phyloP scores from a whole-genome alignment of 2,329 filamentous ascomycete species.

The Fusarium buxicola region DNA sequence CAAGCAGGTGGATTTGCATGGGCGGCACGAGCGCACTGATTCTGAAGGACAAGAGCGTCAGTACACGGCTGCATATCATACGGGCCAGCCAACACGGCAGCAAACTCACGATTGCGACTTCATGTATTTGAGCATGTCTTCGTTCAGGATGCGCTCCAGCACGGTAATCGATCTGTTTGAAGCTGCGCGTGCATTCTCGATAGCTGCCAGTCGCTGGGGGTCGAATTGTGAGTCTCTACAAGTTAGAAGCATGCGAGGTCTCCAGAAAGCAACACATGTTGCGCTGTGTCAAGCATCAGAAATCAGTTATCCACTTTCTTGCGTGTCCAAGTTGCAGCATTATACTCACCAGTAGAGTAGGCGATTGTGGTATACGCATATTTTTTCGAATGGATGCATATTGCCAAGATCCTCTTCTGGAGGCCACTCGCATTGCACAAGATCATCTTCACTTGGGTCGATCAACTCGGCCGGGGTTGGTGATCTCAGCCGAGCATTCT shows the following conservation, averaged over 20 bases:
- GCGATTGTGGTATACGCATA: not conserved
- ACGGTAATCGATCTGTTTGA: not conserved
- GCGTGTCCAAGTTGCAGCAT: no score
- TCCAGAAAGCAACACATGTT: not conserved
- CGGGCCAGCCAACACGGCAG: no score
- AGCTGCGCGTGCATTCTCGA: not conserved
- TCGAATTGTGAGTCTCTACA: not conserved
- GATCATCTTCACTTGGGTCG: not conserved
- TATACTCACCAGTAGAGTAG: not conserved
- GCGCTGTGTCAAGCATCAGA: no score
- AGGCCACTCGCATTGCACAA: not conserved
- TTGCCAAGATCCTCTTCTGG: not conserved
- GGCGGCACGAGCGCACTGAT: constrained; percentile 18
- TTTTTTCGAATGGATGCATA: not conserved
- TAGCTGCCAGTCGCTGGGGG: not conserved
- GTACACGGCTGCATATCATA: no score
- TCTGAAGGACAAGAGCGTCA: not conserved
- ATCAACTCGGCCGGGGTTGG: not conserved
- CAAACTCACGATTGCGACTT: constrained; percentile 1
- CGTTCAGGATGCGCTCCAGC: not conserved
- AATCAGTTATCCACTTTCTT: not conserved
- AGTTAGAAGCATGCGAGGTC: not conserved
- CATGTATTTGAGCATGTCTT: not conserved
- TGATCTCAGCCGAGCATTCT: no score
- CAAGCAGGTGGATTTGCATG: constrained; percentile 28